Base-by-base conservation (phyloP, 306 rosid species). In the Ceratonia siliqua region DNA sequence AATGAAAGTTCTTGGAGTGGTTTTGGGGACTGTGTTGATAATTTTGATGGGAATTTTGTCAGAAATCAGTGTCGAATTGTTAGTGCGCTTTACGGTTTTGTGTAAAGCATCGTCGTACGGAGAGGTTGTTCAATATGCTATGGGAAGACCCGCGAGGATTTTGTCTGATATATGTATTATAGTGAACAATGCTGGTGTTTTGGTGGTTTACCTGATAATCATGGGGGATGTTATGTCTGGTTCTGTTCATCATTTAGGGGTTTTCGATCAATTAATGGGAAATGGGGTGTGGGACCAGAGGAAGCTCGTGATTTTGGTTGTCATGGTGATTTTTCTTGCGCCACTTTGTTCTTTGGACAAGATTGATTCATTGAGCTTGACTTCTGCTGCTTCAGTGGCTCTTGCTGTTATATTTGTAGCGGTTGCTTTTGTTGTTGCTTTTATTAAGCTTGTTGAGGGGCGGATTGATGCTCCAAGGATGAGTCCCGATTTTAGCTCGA, bases 151-250 rank as follows among this genome's bases (percentile, higher is more conserved):
- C 2, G 90, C 85, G 13, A 92, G 85, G 86, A 68, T 94, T 20
- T 15, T 94, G 57, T 87, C 96, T 28, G 97, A 94, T 62, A 87
- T 90, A 3, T 90, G 90, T 79, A 88, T 94, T 41, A 82, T 94
- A 67, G 58, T 92, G 67, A 94, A 94, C 74, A 94, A 90, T 88
- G 99, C 78, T 12, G 97, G 97, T 25, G 88, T 87, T 49, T 67
- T 94, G 87, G 88, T 94, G 4, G 97, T 92, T 79, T 94, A 94
- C 68, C 83, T 94, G 95, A 94, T 94, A 4, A 94, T 94, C 62
- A 90, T 94, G 90, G 97, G 99, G 35, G 99, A 94, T 85, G 99
- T 94, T 72, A 90, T 94, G 99, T 91, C 99, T 7, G 99, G 99
- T 75, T 91, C 97, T 2, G 71, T 79, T 64, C 93, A 73, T 73